Percentiles rank a stretch among this genome's conserved stretches.
These are phyloP conservation scores for Cladosporium sp. DNA, from an alignment of 2,329 filamentous ascomycete species.

Conservation along the genomic window DNA sequence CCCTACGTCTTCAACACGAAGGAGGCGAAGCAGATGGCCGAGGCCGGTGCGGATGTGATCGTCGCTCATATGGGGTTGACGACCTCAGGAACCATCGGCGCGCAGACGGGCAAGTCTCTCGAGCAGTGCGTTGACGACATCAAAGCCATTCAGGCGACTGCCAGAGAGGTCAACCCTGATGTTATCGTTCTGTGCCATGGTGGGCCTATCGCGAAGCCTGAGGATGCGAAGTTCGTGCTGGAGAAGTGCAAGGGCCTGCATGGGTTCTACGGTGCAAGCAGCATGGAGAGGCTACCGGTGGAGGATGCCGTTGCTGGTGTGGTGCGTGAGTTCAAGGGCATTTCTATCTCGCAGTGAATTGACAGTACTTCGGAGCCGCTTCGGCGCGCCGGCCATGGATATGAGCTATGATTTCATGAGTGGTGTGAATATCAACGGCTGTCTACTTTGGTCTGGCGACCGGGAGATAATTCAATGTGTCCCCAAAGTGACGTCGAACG, in stretches of 20 bases:
- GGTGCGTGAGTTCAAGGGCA: conserved; percentile 48
- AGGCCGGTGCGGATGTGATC: conserved; percentile 59
- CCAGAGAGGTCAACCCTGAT: conserved; percentile 48
- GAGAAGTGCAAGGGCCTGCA: conserved; percentile 57
- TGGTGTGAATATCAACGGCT: too few species aligned
- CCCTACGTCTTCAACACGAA: conserved; percentile 63
- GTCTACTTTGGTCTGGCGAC: too few species aligned
- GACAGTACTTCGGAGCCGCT: too few species aligned
- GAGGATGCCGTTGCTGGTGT: conserved; percentile 58
- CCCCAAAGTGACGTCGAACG: too few species aligned
- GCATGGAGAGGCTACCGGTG: conserved; percentile 63
- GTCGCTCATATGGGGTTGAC: conserved; percentile 66
- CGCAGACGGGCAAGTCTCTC: conserved; percentile 53
- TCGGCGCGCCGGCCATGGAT: too few species aligned
- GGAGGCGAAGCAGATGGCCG: conserved; percentile 56
- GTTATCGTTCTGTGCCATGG: conserved; percentile 66
- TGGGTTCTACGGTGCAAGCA: conserved; percentile 65
- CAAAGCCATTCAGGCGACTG: conserved; percentile 59
- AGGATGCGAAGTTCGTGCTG: conserved; percentile 59
- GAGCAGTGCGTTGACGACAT: conserved; percentile 59
- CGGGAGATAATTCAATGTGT: too few species aligned
- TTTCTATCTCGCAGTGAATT: conserved; percentile 11
- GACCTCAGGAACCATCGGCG: conserved; percentile 58
- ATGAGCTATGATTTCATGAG: too few species aligned
- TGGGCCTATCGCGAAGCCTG: conserved; percentile 58